Conservation (phyloP, 257 asterid species). For the Solanum medicagineum region DNA sequence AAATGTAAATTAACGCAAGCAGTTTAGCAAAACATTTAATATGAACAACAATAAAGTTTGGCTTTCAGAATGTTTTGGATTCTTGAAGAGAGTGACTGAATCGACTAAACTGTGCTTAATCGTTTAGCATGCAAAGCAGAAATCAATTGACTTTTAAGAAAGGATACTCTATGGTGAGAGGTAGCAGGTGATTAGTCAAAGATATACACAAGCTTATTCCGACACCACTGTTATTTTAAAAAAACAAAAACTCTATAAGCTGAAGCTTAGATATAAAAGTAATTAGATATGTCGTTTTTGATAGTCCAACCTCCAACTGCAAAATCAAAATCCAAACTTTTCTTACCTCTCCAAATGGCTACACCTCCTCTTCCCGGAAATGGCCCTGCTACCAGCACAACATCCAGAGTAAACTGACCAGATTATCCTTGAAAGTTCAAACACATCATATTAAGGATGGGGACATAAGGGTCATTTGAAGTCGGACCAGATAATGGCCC, state of each 20-base stretch:
- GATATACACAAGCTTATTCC: background rate
- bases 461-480: slow-evolving; percentile 21
- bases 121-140: background rate
- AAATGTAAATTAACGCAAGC: background rate
- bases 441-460: background rate
- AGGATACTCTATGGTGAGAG: background rate
- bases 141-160: background rate
- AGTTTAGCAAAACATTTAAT: background rate
- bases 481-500: background rate
- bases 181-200: background rate
- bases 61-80: background rate
- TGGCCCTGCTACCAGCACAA: slow-evolving; percentile 16
- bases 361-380: slow-evolving; percentile 26
- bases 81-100: background rate
- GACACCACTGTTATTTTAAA: background rate
- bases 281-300: background rate
- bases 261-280: background rate
- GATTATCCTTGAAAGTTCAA: background rate
- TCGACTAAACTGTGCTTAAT: background rate
- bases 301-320: background rate
- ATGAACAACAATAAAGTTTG: background rate
- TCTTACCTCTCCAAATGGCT: slow-evolving; percentile 26
- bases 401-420: background rate
- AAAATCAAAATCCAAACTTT: slow-evolving; percentile 3
- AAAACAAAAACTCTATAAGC: background rate